These are phyloP conservation scores for Neurospora sp. DNA, from an alignment of 495 filamentous ascomycete species.

Conservation along the genomic window DNA sequence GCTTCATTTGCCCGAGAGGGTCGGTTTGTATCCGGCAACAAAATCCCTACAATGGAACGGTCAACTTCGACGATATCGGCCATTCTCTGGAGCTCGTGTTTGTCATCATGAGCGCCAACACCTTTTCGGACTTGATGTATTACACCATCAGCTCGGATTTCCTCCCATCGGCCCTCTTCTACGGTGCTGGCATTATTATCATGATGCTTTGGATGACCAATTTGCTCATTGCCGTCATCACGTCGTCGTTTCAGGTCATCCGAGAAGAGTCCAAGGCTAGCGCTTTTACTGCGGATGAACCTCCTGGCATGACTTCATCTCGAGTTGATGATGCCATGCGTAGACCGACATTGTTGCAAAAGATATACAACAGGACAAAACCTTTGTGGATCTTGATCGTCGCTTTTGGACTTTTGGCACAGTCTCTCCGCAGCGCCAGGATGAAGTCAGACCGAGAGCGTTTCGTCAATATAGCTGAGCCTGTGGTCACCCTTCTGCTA, in stretches of 20 bases:
- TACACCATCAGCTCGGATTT: conserved; percentile 87
- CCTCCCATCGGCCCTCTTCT: conserved; percentile 73
- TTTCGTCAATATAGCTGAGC: conserved; percentile 55
- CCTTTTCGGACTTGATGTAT: conserved; percentile 89
- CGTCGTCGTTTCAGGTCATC: conserved; percentile 96
- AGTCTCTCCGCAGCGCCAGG: conserved; percentile 60
- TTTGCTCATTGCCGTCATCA: conserved; percentile 95
- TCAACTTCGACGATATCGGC: conserved; percentile 91
- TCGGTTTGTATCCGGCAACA: conserved; percentile 70
- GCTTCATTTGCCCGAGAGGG: conserved; percentile 77
- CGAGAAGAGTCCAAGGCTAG: conserved; percentile 90
- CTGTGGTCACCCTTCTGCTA: conserved; percentile 67
- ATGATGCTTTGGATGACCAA: conserved; percentile 96
- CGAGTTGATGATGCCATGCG: conserved; percentile 9
- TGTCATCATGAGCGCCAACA: conserved; percentile 96
- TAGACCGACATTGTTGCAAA: conserved; percentile 49
- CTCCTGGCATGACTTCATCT: conserved; percentile 12
- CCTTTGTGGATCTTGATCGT: conserved; percentile 80
- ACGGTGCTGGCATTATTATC: conserved; percentile 78
- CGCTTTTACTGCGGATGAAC: conserved; percentile 74
- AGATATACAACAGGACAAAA: conserved; percentile 57
- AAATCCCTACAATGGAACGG: conserved; percentile 76
- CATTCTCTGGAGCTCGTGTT: conserved; percentile 94
- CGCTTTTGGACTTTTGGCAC: conserved; percentile 60
- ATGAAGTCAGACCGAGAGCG: conserved; percentile 50